Evolutionary conservation across 2,329 filamentous ascomycete genomes (phyloP), one percentile per base, ranked within the genome.

Genomic region (Neoascochyta sp.): DNA sequence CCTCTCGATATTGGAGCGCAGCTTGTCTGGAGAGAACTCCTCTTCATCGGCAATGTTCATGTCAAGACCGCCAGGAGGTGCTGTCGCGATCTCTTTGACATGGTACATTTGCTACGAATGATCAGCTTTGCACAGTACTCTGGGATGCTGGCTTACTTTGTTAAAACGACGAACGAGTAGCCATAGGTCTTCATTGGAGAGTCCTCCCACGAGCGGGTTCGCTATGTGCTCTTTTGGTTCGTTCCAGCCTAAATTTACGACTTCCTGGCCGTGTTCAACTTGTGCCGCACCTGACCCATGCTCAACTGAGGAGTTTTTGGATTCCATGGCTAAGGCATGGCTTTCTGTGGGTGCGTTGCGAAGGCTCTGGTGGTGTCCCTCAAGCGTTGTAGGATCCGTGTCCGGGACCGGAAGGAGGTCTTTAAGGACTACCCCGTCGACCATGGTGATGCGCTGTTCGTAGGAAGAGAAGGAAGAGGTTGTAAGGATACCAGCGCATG

Each of bases 11-110:
- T 83, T 87, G 3, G 81, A 77, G 8, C 86, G 74, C 24, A 93
- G 67, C 64, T 92, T 92, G 52, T 92, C 86, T 0, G 86, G 86
- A 0, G 83, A 86, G 57, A 92, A 92, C 34, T 89, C 83, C 45
- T 92, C 86, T 31, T 90, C 81, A 21, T 88, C 81, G 4, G 85
- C 81, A 33, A 86, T 81, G 46, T 88, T 86, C 36, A 93, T 72
- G 57, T 93, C 86, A 20, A 94, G 66, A 9, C 79, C 77, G 5
- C 82, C 83, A 1, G 83, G 73, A 1, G 76, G 71, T 6, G 76
- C 62, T 26, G 72, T 60, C 0, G 73, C 65, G 7, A 81, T 76
- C 16, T 82, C 78, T 56, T 84, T 86, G 46, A 92, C 83, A 63
- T 78, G 73, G 55, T 79, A 80, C 58, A 80, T 75, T 75, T 80